A percentile compares a stretch with the other conserved stretches of the same genome.
phyloP scores from a whole-genome alignment of 2,329 filamentous ascomycete species.

The Colletotrichum salicis region DNA sequence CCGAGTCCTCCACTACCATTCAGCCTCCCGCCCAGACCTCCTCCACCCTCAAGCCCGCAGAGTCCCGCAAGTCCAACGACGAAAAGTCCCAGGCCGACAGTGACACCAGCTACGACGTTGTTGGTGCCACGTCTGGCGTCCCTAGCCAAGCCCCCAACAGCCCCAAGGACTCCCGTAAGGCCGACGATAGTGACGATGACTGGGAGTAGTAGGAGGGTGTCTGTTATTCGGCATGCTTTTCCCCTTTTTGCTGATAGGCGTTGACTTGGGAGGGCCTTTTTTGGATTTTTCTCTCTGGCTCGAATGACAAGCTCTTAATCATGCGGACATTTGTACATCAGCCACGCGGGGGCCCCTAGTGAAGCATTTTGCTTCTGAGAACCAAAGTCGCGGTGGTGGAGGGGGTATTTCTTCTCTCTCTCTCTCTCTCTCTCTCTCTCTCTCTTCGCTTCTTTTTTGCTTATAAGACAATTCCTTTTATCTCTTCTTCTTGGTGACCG shows the following conservation, averaged over 20 bases:
- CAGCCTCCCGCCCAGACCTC: constrained; percentile 57
- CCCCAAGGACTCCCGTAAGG: constrained; percentile 66
- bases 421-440: background rate
- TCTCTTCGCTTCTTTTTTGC: background rate
- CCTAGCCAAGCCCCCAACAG: constrained; percentile 81
- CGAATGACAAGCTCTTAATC: constrained; percentile 60
- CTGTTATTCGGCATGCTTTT: constrained; percentile 4
- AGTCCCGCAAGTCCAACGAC: constrained; percentile 82
- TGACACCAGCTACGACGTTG: constrained; percentile 95
- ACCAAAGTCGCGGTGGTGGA: constrained; percentile 11
- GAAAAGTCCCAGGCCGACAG: constrained; percentile 92
- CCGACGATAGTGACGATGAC: constrained; percentile 70
- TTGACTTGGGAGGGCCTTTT: constrained; percentile 27
- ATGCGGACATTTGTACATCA: constrained; percentile 81
- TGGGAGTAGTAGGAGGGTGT: constrained; percentile 69
- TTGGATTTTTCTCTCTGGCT: constrained; percentile 32
- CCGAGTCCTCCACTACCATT: constrained; percentile 69
- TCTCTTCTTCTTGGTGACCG: constrained; percentile 76
- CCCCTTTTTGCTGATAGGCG: constrained; percentile 23
- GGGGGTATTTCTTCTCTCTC: background rate
- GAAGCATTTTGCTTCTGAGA: constrained; percentile 16
- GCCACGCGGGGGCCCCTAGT: constrained; percentile 53
- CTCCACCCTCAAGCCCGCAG: constrained; percentile 67
- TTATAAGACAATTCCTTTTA: constrained; percentile 44
- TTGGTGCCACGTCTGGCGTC: constrained; percentile 79